Conservation (phyloP, 2,329 filamentous ascomycete genomes). For the Coniochaeta sp. region DNA sequence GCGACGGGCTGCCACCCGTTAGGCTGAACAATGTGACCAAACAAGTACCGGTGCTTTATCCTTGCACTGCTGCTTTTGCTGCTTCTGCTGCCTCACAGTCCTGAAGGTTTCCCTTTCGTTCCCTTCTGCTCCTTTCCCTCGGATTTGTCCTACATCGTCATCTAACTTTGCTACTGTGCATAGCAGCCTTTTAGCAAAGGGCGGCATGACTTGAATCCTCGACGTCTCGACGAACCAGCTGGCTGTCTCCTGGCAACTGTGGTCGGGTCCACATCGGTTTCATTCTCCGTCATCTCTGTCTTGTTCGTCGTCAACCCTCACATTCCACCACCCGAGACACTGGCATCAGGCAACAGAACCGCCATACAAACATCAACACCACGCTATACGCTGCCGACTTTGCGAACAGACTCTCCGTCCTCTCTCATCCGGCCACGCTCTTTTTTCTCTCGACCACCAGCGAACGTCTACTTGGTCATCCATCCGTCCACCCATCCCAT, state of each 20-base stretch:
- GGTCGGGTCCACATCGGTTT: background rate
- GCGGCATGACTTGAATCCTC: background rate
- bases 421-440: background rate
- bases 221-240: background rate
- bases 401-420: background rate
- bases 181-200: background rate
- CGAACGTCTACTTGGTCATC: background rate
- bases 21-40: background rate
- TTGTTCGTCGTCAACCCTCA: background rate
- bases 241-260: background rate
- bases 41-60: background rate
- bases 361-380: background rate
- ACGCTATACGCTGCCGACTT: background rate
- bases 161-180: background rate
- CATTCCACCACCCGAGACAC: background rate
- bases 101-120: background rate
- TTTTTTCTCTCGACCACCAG: background rate
- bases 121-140: background rate
- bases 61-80: background rate
- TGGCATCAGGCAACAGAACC: background rate
- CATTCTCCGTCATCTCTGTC: background rate
- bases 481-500: background rate
- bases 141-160: background rate
- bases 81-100: background rate
- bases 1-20: background rate